Percentiles rank a stretch among this genome's conserved stretches.
Evolutionary conservation across 106 monocot species (phyloP).

Genomic region (Posidonia australis): DNA sequence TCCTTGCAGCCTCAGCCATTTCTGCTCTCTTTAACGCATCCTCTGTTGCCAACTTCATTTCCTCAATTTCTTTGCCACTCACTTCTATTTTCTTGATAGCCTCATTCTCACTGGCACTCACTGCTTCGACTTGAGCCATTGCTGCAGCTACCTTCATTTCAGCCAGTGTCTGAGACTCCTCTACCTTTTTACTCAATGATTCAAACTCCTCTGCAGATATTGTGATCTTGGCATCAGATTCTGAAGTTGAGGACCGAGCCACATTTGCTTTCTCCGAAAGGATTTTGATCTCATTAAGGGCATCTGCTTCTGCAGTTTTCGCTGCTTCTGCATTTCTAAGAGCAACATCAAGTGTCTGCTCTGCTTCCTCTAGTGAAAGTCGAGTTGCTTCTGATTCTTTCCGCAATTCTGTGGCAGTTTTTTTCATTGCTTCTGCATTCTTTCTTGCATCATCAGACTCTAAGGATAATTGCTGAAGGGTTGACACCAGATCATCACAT

Average conservation of each 20-base stretch:
- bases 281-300: constrained; percentile 12
- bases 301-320: constrained; percentile 16
- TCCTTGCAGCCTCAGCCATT: constrained; percentile 19
- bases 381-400: constrained; percentile 12
- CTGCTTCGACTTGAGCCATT: constrained; percentile 20
- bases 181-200: constrained; percentile 9
- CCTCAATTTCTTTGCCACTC: constrained; percentile 9
- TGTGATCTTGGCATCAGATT: constrained; percentile 12
- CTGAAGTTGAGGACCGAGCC: constrained; percentile 13
- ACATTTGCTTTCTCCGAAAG: constrained; percentile 6
- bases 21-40: constrained; percentile 22
- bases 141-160: constrained; percentile 24
- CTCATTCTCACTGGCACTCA: constrained; percentile 20
- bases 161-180: constrained; percentile 17
- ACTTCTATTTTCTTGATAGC: constrained; percentile 10
- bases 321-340: constrained; percentile 18
- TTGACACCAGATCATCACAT: constrained; percentile 13
- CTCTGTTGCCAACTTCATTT: constrained; percentile 12
- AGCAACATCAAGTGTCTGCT: constrained; percentile 17
- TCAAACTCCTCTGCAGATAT: constrained; percentile 15
- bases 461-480: constrained; percentile 6
- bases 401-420: neutral
- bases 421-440: constrained; percentile 9
- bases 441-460: constrained; percentile 18
- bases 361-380: constrained; percentile 7